Evolutionary conservation across 257 asterid species (phyloP), one percentile per base, ranked within the genome.

Genomic region (Handroanthus guayacan): DNA sequence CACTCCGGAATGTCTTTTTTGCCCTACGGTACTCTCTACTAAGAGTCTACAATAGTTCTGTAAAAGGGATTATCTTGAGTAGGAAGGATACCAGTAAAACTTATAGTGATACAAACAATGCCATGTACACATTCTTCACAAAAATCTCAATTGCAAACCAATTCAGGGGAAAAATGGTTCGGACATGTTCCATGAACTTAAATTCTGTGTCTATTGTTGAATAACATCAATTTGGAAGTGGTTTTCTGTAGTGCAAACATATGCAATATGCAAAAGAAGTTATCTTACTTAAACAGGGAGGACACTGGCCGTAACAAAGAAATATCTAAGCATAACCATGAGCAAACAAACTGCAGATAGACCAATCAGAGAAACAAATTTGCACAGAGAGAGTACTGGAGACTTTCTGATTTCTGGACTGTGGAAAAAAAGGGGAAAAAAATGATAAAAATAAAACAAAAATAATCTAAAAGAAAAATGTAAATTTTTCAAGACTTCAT

Each of bases 321-420:
- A 57, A 57, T 57, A 16, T 20, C 64, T 57, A 57, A 6, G 14
- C 10, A 57, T 57, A 6, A 39, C 14, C 64, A 25, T 57, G 64
- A 57, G 64, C 64, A 18, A 57, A 55, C 64, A 57, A 57, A 16
- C 62, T 57, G 64, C n/a, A 3, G 39, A 57, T 57, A 57, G 64
- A 38, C 61, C 0, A 12, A 2, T 34, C 61, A 55, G 61, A 16
- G 31, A 5, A 55, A 16, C 52, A 47, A 5, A 55, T 12, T 55
- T 9, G 39, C 31, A 25, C 1, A 6, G 64, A 7, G 18, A 2
- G 10, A 57, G 39, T 18, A 2, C 64, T 55, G 64, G 38, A 25
- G 64, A 20, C n/a, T 20, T 20, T 10, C 39, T 57, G 64, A 57
- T 57, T 57, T 25, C 64, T 39, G 10, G 6, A 12, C n/a, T 57